Evolutionary conservation across 1,284 basidiomycete species (phyloP), one percentile per base, ranked within the genome.

Genomic region (Ustilago tritici): DNA sequence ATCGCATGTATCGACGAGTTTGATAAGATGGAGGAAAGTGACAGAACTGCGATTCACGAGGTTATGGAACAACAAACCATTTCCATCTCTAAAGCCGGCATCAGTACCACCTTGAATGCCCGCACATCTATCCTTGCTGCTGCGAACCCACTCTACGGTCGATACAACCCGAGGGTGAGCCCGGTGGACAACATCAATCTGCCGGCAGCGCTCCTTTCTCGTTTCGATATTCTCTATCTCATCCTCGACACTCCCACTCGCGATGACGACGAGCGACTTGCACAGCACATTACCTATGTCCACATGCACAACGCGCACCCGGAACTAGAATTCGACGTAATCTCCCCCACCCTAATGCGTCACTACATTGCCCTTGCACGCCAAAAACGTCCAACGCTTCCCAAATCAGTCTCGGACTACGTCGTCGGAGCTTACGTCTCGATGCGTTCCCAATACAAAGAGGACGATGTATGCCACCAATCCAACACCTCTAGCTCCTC

Each of bases 21-120:
- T 86, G 97, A 99, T 89, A 99, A 99, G 88, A 99, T 99, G 97
- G 97, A 99, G 79, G 97, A 99, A 87, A 88, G 93, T 2, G 97
- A 99, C 87, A 90, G 97, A 72, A 99, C 97, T 0, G 95, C 97
- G 14, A 99, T 99, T 76, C 97, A 99, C 88, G 97, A 99, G 90
- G 97, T 99, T 65, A 99, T 99, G 97, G 96, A 99, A 87, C 96
- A 99, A 86, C 96, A 99, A 87, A 99, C 97, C 2, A 99, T 99
- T 76, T 98, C 95, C 3, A 99, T 99, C 80, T 95, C 95, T 52
- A 99, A 99, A 88, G 97, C 97, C 2, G 97, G 97, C 23, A 99
- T 99, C 86, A 97, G 95, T 0, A 99, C 97, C 0, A 99, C 97
- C 0, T 89, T 99, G 43, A 99, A 99, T 84, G 97, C 97, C n/a